A percentile compares a stretch with the other conserved stretches of the same genome.
Conservation (phyloP, 345 rosid genomes). For the Brassica rapa region DNA sequence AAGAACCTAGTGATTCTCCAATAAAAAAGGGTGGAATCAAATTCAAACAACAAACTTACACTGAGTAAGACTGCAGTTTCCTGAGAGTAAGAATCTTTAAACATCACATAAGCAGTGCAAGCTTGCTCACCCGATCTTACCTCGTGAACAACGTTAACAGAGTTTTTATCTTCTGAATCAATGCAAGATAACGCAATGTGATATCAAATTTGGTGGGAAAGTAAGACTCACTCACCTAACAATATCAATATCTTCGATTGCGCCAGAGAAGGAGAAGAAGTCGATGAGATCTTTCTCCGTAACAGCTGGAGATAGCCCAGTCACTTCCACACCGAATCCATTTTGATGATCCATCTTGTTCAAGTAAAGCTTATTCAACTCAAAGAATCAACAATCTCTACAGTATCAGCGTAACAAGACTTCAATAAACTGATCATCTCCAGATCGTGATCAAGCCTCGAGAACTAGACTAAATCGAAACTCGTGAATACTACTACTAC, state of each 20-base stretch:
- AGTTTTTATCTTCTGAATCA: background rate
- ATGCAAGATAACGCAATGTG: background rate
- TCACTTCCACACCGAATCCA: constrained; percentile 62
- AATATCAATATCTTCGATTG: constrained; percentile 60
- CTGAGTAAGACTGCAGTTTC: constrained; percentile 85
- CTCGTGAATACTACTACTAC: background rate
- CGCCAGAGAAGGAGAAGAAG: constrained; percentile 75
- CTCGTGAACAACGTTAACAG: background rate
- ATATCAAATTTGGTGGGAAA: background rate
- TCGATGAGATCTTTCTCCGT: constrained; percentile 66
- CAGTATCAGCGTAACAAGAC: constrained; percentile 7
- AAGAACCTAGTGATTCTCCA: background rate
- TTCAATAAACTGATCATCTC: background rate
- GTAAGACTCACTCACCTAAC: constrained; percentile 46
- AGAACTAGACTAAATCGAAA: background rate
- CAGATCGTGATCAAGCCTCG: background rate
- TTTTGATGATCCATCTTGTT: constrained; percentile 50
- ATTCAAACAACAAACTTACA: constrained; percentile 43
- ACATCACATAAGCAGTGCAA: constrained; percentile 68
- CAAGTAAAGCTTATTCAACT: constrained; percentile 2
- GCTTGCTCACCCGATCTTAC: constrained; percentile 39
- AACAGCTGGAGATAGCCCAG: constrained; percentile 65
- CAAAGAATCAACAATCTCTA: background rate
- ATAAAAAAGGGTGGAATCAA: background rate
- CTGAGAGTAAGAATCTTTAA: constrained; percentile 73